Evolutionary conservation across 1,284 basidiomycete species (phyloP).

Genomic region (Mrakiaceae sp.): DNA sequence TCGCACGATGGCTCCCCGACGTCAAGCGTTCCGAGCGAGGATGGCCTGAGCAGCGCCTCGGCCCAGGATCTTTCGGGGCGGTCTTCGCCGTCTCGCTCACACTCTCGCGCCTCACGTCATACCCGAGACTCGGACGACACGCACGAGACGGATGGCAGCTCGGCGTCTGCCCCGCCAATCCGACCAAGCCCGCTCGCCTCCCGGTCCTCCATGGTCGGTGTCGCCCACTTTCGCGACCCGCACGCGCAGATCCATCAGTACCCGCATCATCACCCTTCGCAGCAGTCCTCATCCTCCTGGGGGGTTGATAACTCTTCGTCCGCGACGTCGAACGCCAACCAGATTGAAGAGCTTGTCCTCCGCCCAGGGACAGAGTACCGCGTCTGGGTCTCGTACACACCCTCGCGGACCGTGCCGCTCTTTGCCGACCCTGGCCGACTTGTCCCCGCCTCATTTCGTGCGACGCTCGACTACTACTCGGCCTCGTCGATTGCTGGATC

Average conservation of each 20-base stretch:
- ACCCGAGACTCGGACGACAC: no score
- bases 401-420: conserved; percentile 26
- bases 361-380: conserved; percentile 40
- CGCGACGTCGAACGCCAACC: conserved; percentile 25
- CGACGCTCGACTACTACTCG: conserved; percentile 35
- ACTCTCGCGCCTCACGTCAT: no score
- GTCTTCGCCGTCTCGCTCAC: no score
- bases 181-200: neutral
- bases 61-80: no score
- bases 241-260: no score
- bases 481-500: no score
- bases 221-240: neutral
- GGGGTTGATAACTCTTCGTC: no score
- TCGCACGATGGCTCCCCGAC: no score
- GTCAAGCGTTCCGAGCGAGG: no score
- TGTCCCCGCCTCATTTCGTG: conserved; percentile 33
- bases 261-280: no score
- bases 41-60: no score
- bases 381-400: conserved; percentile 39
- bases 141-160: neutral
- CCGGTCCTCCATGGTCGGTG: neutral
- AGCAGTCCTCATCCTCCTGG: no score
- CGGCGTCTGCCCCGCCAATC: neutral
- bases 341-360: conserved; percentile 41
- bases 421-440: conserved; percentile 33